phyloP scores from a whole-genome alignment of 805 yeast species.

The Yarrowia divulgata region DNA sequence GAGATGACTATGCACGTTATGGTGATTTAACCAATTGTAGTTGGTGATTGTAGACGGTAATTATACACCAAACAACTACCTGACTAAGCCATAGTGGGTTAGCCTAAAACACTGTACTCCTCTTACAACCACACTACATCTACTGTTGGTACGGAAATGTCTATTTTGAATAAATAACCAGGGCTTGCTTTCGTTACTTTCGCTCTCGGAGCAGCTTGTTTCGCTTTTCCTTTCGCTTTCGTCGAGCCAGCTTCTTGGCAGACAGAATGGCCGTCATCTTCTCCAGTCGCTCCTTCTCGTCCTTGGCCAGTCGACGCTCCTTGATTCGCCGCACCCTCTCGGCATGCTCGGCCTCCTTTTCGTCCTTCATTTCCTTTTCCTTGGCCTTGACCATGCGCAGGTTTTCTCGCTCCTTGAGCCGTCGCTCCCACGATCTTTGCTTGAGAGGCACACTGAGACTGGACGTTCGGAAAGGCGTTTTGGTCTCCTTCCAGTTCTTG shows the following conservation, averaged over 20 bases:
- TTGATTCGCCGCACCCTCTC: conserved; percentile 55
- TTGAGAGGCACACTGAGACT: conserved; percentile 59
- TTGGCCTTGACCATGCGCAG: conserved; percentile 73
- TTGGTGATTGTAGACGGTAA: too few species aligned
- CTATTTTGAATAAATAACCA: conserved; percentile 14
- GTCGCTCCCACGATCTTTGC: conserved; percentile 62
- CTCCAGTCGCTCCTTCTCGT: conserved; percentile 87
- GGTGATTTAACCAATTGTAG: too few species aligned
- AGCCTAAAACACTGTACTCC: too few species aligned
- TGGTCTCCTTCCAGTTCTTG: conserved; percentile 51
- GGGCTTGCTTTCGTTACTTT: conserved; percentile 50
- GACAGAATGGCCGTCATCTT: conserved; percentile 86
- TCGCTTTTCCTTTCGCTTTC: conserved; percentile 91
- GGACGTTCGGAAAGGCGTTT: conserved; percentile 49
- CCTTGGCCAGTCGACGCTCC: conserved; percentile 80
- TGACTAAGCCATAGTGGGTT: too few species aligned
- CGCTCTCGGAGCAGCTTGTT: conserved; percentile 93
- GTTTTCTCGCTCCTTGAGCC: conserved; percentile 69
- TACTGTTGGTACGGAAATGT: too few species aligned
- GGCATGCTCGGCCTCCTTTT: conserved; percentile 68
- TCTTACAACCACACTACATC: too few species aligned
- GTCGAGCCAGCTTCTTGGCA: conserved; percentile 86
- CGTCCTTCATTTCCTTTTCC: conserved; percentile 76
- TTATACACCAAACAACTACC: too few species aligned
- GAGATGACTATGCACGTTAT: too few species aligned